Percentiles rank a stretch among this genome's conserved stretches.
These are phyloP conservation scores for Trametes elegans DNA, from an alignment of 768 basidiomycete genomes.

Conservation along the genomic window DNA sequence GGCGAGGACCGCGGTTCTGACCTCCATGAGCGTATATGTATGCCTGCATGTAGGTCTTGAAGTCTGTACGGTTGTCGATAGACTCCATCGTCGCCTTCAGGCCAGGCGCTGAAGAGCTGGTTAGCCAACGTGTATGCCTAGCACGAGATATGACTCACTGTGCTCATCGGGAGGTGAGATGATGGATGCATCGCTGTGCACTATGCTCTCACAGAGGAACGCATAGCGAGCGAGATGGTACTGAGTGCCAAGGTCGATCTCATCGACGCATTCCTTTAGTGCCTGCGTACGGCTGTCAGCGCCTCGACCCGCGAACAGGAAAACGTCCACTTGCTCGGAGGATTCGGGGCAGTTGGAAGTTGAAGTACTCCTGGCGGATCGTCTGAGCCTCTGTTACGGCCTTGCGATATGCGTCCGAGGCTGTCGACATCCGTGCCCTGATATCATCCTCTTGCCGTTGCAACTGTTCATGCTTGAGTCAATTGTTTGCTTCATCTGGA, in stretches of 20 bases:
- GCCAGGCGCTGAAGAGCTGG: slow-evolving; percentile 49
- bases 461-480: slow-evolving; percentile 44
- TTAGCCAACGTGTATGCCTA: neutral
- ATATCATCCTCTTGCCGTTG: slow-evolving; percentile 95
- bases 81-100: slow-evolving; percentile 85
- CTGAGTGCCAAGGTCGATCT: slow-evolving; percentile 96
- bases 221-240: slow-evolving; percentile 95
- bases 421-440: slow-evolving; percentile 75
- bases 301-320: neutral
- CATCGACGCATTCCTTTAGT: slow-evolving; percentile 93
- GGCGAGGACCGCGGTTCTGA: slow-evolving; percentile 65
- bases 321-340: slow-evolving; percentile 64
- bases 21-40: slow-evolving; percentile 87
- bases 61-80: slow-evolving; percentile 93
- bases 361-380: slow-evolving; percentile 96
- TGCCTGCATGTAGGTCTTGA: slow-evolving; percentile 96
- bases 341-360: slow-evolving; percentile 92
- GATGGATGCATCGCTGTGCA: slow-evolving; percentile 85
- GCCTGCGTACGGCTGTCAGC: slow-evolving; percentile 33
- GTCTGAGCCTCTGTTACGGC: slow-evolving; percentile 86
- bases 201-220: slow-evolving; percentile 88
- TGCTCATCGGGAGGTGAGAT: slow-evolving; percentile 71
- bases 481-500: slow-evolving; percentile 4
- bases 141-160: slow-evolving; percentile 39
- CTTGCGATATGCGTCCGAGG: slow-evolving; percentile 89